A percentile compares a stretch with the other conserved stretches of the same genome.
Conservation (phyloP, 1,139 yeast species). For the Pichia sp. region DNA sequence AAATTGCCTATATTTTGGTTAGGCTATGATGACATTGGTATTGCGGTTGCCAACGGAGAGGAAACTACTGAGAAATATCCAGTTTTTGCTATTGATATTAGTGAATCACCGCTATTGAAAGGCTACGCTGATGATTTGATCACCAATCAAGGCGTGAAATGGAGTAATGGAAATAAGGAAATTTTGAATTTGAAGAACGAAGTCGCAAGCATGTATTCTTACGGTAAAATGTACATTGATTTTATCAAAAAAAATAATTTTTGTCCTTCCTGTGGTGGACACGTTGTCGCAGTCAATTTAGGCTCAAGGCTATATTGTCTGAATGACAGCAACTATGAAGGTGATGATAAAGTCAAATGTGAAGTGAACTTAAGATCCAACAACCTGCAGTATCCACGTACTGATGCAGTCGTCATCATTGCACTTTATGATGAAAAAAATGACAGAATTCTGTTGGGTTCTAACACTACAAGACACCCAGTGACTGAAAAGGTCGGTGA, state of each 20-base stretch:
- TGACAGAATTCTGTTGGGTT: conserved; percentile 61
- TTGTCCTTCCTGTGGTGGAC: conserved; percentile 86
- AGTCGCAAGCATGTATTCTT: conserved; percentile 66
- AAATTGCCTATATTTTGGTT: conserved; percentile 9
- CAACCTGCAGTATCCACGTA: conserved; percentile 78
- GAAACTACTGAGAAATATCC: conserved; percentile 51
- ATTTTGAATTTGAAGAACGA: conserved; percentile 30
- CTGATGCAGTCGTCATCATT: conserved; percentile 81
- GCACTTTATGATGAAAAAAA: conserved; percentile 59
- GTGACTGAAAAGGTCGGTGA: conserved; percentile 21
- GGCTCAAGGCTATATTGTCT: conserved; percentile 75
- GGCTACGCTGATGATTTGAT: conserved; percentile 1
- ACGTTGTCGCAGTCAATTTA: conserved; percentile 63
- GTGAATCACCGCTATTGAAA: conserved; percentile 19
- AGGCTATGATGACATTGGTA: conserved; percentile 7
- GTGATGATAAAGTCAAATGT: conserved; percentile 27
- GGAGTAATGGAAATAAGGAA: conserved; percentile 17
- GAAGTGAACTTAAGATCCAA: conserved; percentile 41
- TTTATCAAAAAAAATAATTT: conserved; percentile 71
- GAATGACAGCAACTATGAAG: conserved; percentile 19
- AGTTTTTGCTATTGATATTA: conserved; percentile 66
- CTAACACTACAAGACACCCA: conserved; percentile 32
- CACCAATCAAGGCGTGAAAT: neutral
- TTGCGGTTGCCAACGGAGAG: conserved; percentile 33
- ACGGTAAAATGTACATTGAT: conserved; percentile 77